Conservation (phyloP, 148 eudicot genomes). For the Fallopia convolvulus region DNA sequence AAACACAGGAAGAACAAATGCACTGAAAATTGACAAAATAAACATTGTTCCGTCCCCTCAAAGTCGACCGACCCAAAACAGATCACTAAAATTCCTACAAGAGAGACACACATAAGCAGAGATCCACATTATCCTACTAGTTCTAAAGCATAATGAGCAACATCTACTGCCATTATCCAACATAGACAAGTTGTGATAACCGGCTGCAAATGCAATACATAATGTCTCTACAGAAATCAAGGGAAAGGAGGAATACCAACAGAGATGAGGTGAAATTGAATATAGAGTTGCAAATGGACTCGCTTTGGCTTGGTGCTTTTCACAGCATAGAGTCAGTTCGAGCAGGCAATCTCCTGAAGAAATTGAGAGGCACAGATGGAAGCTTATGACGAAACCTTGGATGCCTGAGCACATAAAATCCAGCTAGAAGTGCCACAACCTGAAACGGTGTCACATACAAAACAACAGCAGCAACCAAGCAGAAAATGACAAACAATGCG, state of each 20-base stretch:
- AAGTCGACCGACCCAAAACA: neutral
- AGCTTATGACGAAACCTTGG: slow-evolving; percentile 59
- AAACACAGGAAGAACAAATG: slow-evolving; percentile 2
- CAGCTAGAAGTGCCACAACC: slow-evolving; percentile 42
- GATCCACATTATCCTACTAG: neutral
- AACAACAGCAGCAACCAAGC: slow-evolving; percentile 47
- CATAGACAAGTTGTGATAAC: neutral
- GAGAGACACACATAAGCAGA: slow-evolving; percentile 2
- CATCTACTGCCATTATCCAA: slow-evolving; percentile 2
- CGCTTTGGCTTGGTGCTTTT: slow-evolving; percentile 7
- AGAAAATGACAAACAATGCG: slow-evolving; percentile 48
- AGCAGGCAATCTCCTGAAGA: slow-evolving; percentile 63
- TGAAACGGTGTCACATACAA: slow-evolving; percentile 57
- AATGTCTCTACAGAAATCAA: neutral
- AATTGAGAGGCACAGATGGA: slow-evolving; percentile 51
- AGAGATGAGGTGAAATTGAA: neutral
- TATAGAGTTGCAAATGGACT: slow-evolving; percentile 6
- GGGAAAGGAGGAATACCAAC: slow-evolving; percentile 9
- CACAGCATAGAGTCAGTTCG: slow-evolving; percentile 56
- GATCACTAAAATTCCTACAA: slow-evolving; percentile 1
- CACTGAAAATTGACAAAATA: neutral
- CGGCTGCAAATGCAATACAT: neutral
- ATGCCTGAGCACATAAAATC: slow-evolving; percentile 49
- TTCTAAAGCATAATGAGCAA: slow-evolving; percentile 7
- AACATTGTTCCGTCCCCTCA: neutral